Conservation (phyloP, 2,329 filamentous ascomycete genomes). For the Diaporthe nobilis region DNA sequence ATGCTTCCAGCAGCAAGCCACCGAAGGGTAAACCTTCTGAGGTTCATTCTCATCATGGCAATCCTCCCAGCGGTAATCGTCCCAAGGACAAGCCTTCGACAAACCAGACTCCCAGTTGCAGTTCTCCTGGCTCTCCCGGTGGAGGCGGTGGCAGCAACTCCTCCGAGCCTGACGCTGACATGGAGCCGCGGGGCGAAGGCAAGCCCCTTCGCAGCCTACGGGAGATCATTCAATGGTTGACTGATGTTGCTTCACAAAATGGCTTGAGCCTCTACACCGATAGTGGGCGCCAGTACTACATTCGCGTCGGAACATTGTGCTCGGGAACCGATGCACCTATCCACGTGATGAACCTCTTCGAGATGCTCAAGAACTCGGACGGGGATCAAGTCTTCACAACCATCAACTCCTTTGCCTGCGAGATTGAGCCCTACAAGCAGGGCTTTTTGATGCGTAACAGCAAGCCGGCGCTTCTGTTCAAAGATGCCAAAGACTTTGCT, state of each 20-base stretch:
- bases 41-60: background rate
- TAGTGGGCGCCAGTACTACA: constrained; percentile 15
- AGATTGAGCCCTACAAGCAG: constrained; percentile 76
- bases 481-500: constrained; percentile 71
- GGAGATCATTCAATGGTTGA: constrained; percentile 20
- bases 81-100: background rate
- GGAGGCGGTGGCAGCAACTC: background rate
- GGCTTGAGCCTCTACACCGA: constrained; percentile 27
- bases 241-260: background rate
- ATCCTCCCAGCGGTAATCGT: background rate
- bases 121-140: background rate
- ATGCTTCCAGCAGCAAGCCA: background rate
- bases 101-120: background rate
- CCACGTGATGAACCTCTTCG: constrained; percentile 59
- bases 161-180: too few species aligned
- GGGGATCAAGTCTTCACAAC: constrained; percentile 30
- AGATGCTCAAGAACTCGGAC: constrained; percentile 34
- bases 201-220: constrained; percentile 27
- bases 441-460: constrained; percentile 75
- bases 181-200: background rate
- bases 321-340: constrained; percentile 84
- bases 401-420: constrained; percentile 70
- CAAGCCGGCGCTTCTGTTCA: constrained; percentile 65
- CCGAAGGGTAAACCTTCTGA: background rate
- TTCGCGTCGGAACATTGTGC: constrained; percentile 77